Evolutionary conservation across 2,329 filamentous ascomycete species (phyloP), one percentile per base, ranked within the genome.

Genomic region (Clonostachys sp.): DNA sequence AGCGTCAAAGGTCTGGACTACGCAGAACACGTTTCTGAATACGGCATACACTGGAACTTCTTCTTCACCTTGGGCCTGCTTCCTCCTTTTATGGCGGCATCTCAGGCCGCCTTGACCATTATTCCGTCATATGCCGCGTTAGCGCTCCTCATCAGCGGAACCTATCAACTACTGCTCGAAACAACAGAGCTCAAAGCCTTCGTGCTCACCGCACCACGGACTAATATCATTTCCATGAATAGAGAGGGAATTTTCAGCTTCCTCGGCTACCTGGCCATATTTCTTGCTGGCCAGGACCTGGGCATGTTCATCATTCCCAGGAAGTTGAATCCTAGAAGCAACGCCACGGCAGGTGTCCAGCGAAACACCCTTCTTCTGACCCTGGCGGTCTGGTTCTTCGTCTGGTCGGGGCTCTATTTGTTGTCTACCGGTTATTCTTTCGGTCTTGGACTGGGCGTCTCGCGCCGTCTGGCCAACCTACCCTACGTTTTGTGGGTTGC

Each of bases 21-120:
- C 62, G 91, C 91, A 4, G 94, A 99, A 65, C 94, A 99, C 71
- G 90, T 96, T 49, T 91, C 89, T 13, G 94, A 99, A 63, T 99
- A 99, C 61, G 94, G 94, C 41, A 89, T 99, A 10, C 94, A 99
- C 66, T 99, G 94, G 94, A 99, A 99, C 66, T 99, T 99, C 67
- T 99, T 99, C 77, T 97, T 97, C 69, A 99, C 94, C 0, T 75
- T 99, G 10, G 91, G 84, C 6, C 80, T 96, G 43, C 71, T 99
- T 20, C 90, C 92, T 1, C 91, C 91, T 1, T 95, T 95, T 58
- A 84, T 95, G 45, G 91, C 92, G 30, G 64, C 94, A 0, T 89
- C 92, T 51, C 89, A 95, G 62, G 80, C 86, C 1, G 71, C 84
- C 0, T 80, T 92, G 49, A 73, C 77, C 14, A 60, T 87, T 47